Evolutionary conservation across 345 rosid species (phyloP).

Genomic region (Arabidopsis thaliana): DNA sequence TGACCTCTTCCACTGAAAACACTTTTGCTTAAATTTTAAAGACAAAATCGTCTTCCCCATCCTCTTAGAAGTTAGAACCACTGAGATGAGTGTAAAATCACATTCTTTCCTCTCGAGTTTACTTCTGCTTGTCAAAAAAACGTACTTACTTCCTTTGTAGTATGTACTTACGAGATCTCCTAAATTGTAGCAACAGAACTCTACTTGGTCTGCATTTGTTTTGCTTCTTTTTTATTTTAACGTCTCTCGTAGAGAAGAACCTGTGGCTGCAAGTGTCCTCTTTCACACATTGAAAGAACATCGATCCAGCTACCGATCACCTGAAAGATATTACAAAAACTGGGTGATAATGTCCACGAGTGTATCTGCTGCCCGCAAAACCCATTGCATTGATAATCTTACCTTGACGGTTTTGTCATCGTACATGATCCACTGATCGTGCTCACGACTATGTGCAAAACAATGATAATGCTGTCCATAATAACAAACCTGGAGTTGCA

Average conservation of each 20-base stretch:
- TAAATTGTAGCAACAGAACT: slow-evolving; percentile 31
- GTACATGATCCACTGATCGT: slow-evolving; percentile 84
- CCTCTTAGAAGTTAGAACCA: slow-evolving; percentile 7
- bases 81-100: not conserved
- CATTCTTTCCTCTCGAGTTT: slow-evolving; percentile 10
- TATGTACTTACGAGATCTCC: slow-evolving; percentile 38
- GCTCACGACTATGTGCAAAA: slow-evolving; percentile 83
- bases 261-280: slow-evolving; percentile 97
- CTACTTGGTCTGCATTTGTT: slow-evolving; percentile 14
- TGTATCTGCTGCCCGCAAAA: not conserved
- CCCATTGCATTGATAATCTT: slow-evolving; percentile 28
- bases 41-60: slow-evolving; percentile 31
- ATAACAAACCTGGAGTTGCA: slow-evolving; percentile 82
- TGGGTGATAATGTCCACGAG: not conserved
- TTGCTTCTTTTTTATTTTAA: slow-evolving; percentile 45
- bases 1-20: slow-evolving; percentile 8
- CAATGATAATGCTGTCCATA: slow-evolving; percentile 99
- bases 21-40: slow-evolving; percentile 11
- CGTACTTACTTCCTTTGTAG: slow-evolving; percentile 42
- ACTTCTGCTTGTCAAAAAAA: slow-evolving; percentile 29
- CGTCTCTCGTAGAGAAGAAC: slow-evolving; percentile 87
- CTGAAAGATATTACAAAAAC: slow-evolving; percentile 50
- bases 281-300: slow-evolving; percentile 77
- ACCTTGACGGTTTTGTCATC: slow-evolving; percentile 97
- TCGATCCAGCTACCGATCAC: slow-evolving; percentile 89